A percentile compares a stretch with the other conserved stretches of the same genome.
These are phyloP conservation scores for Thuidium tamariscinum DNA, from an alignment of 225 moss, liverwort and hornwort species.

Conservation along the genomic window DNA sequence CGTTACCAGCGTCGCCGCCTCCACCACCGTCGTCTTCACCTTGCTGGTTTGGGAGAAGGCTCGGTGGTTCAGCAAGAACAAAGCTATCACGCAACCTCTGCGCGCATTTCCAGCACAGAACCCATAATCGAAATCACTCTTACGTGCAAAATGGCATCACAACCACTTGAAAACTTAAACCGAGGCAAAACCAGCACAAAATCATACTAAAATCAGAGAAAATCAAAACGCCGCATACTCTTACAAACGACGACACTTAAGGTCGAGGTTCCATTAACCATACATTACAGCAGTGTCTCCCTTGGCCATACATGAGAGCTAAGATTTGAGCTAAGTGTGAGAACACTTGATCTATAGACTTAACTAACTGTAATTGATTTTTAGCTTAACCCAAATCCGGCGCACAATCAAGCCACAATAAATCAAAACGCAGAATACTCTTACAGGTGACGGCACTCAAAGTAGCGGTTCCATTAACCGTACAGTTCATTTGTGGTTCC, in stretches of 20 bases:
- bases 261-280: neutral
- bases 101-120: neutral
- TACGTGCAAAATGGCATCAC: neutral
- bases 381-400: neutral
- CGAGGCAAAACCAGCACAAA: neutral
- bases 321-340: neutral
- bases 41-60: conserved; percentile 30
- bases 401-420: too few species aligned
- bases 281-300: neutral
- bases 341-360: neutral
- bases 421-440: too few species aligned
- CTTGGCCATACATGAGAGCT: neutral
- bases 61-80: conserved; percentile 43
- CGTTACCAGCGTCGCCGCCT: conserved; percentile 44
- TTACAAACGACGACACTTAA: too few species aligned
- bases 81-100: conserved; percentile 41
- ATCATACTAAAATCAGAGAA: neutral
- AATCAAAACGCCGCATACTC: neutral
- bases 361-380: neutral
- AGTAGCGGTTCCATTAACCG: neutral
- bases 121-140: neutral
- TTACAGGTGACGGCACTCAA: neutral
- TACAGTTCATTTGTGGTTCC: neutral
- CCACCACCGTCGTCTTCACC: conserved; percentile 33
- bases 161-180: too few species aligned